These are phyloP conservation scores for Globisporangium apiculatum DNA, from an alignment of 352 stramenopile genomes.

Conservation along the genomic window DNA sequence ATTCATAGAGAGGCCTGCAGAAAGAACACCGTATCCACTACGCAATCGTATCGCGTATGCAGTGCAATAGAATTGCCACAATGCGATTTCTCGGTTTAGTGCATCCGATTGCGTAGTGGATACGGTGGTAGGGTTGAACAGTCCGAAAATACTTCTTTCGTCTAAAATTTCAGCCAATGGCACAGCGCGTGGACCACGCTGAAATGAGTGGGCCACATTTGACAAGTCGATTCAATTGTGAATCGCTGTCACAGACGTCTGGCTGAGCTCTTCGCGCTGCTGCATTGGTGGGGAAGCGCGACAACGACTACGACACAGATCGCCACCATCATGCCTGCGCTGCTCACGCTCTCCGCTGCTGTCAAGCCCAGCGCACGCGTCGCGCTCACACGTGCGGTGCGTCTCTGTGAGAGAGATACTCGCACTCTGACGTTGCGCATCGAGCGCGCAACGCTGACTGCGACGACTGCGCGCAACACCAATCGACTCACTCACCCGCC, in stretches of 20 bases:
- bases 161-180: too few species aligned
- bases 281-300: slow-evolving; percentile 4
- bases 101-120: too few species aligned
- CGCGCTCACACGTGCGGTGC: slow-evolving; percentile 24
- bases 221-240: background rate
- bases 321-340: slow-evolving; percentile 24
- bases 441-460: background rate
- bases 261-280: background rate
- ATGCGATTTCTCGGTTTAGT: too few species aligned
- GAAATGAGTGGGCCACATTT: background rate
- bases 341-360: slow-evolving; percentile 16
- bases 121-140: too few species aligned
- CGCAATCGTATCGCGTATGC: too few species aligned
- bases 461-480: background rate
- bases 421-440: background rate
- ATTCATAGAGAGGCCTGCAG: too few species aligned
- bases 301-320: slow-evolving; percentile 3
- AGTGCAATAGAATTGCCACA: too few species aligned
- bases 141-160: too few species aligned
- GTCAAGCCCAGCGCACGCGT: slow-evolving; percentile 17
- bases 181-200: too few species aligned
- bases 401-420: background rate
- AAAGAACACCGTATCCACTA: too few species aligned
- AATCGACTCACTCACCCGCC: background rate
- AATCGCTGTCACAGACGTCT: slow-evolving; percentile 2